Base-by-base conservation (phyloP, 768 basidiomycete species). In the Clavulina sp. region DNA sequence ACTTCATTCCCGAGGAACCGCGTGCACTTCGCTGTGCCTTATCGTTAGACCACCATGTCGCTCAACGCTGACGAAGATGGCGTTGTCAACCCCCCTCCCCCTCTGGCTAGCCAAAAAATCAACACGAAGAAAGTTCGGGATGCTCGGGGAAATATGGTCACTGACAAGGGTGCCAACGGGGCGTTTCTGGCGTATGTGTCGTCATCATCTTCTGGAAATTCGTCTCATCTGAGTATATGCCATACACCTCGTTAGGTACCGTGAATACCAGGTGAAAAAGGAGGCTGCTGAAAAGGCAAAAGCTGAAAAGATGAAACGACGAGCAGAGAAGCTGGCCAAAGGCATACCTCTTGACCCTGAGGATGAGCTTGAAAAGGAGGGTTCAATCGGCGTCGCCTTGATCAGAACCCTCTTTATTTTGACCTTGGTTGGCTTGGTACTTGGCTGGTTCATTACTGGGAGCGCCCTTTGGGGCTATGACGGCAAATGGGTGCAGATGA, bases 371-470 rank as follows among this genome's bases (percentile, higher is more conserved):
- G 69, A 70, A 54, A 81, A 83, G 65, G 72, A 80, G 78, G 47
- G 55, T 77, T 34, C 60, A 74, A 30, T 36, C n/a, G 29, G 26
- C 28, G 51, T 51, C 29, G 56, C 49, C 31, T 30, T 50, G 30
- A 80, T 76, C 23, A 61, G 87, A 44, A 64, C 87, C 61, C 85
- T 82, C 63, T 80, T 85, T 62, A 57, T 84, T 33, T 53, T 83
- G 47, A 74, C 75, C 57, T 48, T 74, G 2, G 49, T 78, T 21
- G 57, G 84, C 48, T 64, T 78, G 55, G 54, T 73, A 34, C 60
- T 75, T 1, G 81, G 88, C 50, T 83, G 82, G 61, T 88, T 92
- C 65, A 68, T 92, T 61, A 85, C 85, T 0, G 84, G 81, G n/a
- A 85, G 80, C 61, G 86, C 77, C 62, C 65, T 77, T 21, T 95